Evolutionary conservation across 1,139 yeast species (phyloP), one percentile per base, ranked within the genome.

Genomic region (Taphrina flavorubra): DNA sequence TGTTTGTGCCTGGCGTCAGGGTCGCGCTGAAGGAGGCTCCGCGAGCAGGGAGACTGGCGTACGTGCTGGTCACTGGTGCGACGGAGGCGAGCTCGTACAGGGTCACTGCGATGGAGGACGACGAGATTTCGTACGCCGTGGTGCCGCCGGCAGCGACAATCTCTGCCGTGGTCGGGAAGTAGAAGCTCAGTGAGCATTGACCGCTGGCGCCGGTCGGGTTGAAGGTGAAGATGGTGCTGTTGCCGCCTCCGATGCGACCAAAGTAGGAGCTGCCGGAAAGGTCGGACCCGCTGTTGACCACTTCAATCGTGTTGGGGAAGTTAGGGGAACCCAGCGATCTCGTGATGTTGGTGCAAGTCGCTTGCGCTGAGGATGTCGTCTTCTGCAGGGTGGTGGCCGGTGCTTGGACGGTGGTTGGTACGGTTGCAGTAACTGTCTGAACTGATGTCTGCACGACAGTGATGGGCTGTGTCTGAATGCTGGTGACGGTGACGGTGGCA

Each of bases 201-300:
- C 65, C 65, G 47, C 36, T 14, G 20, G 65, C 20, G 36, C 44
- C 46, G 31, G 25, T 31, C 7, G 47, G 46, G 31, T 60, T 51
- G 39, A 60, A 60, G 25, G 65, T 60, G 46, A 60, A 60, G 47
- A 60, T 39, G 65, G 57, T 60, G 49, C 57, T 47, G 56, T 39
- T 37, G 18, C 65, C 65, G 13, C 36, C 42, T 5, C 65, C 65
- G 55, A 60, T 60, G 39, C 25, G 4, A 16, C 56, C 57, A 39
- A 37, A 47, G 56, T 60, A 60, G 11, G 42, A 51, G 37, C 42
- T 47, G 13, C 65, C 65, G n/a, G 56, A 39, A 7, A 36, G 16
- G 34, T 16, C 16, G 3, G 44, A 39, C 39, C 42, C 51, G 13
- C 51, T 44, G 51, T 40, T 60, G 65, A 60, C 58, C 10, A 49